These are phyloP conservation scores for Dalbergia cultrata DNA, from an alignment of 306 rosid genomes.

Conservation along the genomic window DNA sequence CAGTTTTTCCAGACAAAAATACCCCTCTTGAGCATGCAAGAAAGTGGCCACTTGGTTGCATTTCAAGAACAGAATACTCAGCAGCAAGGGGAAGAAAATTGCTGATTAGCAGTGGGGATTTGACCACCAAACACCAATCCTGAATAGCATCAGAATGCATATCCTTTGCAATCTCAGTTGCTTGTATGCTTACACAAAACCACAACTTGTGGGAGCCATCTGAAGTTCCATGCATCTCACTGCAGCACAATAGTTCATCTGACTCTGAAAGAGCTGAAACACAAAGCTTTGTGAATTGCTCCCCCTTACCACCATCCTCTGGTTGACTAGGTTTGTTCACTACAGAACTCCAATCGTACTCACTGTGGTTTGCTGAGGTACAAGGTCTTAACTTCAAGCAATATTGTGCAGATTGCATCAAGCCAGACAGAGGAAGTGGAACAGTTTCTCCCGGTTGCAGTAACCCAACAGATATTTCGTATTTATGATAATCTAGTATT, in stretches of 20 bases:
- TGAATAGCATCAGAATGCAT: slow-evolving; percentile 89
- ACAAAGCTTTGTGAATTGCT: slow-evolving; percentile 61
- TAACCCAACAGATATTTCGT: slow-evolving; percentile 69
- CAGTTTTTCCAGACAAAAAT: slow-evolving; percentile 75
- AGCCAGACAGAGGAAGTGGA: slow-evolving; percentile 81
- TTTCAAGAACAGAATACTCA: slow-evolving; percentile 90
- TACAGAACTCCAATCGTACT: slow-evolving; percentile 89
- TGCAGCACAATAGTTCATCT: slow-evolving; percentile 82
- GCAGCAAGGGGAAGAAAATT: slow-evolving; percentile 93
- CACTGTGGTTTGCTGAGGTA: slow-evolving; percentile 50
- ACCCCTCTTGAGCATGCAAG: slow-evolving; percentile 81
- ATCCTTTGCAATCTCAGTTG: slow-evolving; percentile 92
- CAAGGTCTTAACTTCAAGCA: slow-evolving; percentile 80
- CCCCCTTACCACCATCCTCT: slow-evolving; percentile 54
- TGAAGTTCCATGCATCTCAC: slow-evolving; percentile 73
- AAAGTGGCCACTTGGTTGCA: slow-evolving; percentile 80
- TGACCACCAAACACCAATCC: slow-evolving; percentile 93
- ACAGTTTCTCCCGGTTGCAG: slow-evolving; percentile 85
- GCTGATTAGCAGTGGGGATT: slow-evolving; percentile 83
- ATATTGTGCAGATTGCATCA: slow-evolving; percentile 72
- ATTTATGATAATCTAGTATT: slow-evolving; percentile 52
- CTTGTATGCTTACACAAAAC: slow-evolving; percentile 88
- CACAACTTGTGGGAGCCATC: slow-evolving; percentile 73
- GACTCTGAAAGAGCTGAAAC: slow-evolving; percentile 82
- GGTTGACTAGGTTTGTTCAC: slow-evolving; percentile 60